Evolutionary conservation across 306 rosid genomes (phyloP).

Genomic region (Begonia peltatifolia): DNA sequence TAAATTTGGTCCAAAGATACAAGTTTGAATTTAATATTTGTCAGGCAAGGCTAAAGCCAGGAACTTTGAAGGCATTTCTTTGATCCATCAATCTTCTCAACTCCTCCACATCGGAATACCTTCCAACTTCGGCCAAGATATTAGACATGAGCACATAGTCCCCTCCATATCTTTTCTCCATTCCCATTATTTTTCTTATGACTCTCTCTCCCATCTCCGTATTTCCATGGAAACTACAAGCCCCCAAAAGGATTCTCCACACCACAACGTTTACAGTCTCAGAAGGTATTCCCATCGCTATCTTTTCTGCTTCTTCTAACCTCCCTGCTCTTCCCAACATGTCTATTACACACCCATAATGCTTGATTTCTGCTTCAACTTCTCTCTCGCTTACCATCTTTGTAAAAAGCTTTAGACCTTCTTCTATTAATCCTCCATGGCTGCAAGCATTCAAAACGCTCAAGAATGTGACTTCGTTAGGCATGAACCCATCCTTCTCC

Average conservation of each 20-base stretch:
- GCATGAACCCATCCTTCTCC: constrained; percentile 48
- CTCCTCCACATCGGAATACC: constrained; percentile 48
- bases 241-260: constrained; percentile 65
- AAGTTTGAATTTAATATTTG: no score
- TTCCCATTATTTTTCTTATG: constrained; percentile 32
- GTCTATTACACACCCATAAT: constrained; percentile 61
- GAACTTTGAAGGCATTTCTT: constrained; percentile 37
- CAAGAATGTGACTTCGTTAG: constrained; percentile 42
- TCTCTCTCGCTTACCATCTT: constrained; percentile 37
- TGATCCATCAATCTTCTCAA: constrained; percentile 44
- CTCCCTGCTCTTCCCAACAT: constrained; percentile 65
- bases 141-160: constrained; percentile 82
- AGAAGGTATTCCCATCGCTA: constrained; percentile 41
- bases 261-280: constrained; percentile 44
- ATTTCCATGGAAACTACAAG: constrained; percentile 51
- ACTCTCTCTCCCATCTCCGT: constrained; percentile 53
- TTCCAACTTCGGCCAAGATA: constrained; percentile 56
- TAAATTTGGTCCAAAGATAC: no score
- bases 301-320: constrained; percentile 53
- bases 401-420: constrained; percentile 42
- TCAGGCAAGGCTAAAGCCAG: constrained; percentile 49
- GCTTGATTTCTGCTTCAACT: constrained; percentile 42
- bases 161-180: constrained; percentile 49
- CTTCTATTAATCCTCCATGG: constrained; percentile 64
- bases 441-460: constrained; percentile 61